Conservation (phyloP, 2,329 filamentous ascomycete genomes). For the Cladosporium phlei region DNA sequence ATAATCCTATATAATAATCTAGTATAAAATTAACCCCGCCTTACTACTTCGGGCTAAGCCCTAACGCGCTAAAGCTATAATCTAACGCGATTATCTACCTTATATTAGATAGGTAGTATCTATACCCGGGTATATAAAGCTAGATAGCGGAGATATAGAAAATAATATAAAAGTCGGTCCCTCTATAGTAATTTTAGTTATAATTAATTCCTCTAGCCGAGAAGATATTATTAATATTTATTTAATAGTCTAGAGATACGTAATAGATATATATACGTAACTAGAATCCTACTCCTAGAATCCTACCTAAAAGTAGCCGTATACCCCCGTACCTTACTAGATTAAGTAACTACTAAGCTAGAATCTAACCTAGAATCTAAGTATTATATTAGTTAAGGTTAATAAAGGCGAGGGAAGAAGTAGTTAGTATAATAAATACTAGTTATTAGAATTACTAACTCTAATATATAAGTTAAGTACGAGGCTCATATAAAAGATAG, state of each 20-base stretch:
- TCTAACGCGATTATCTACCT: not conserved
- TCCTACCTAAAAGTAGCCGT: not conserved
- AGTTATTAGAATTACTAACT: no score
- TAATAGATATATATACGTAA: not conserved
- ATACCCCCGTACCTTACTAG: not conserved
- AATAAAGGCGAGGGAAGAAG: not conserved
- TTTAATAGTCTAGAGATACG: no score
- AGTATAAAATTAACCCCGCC: not conserved
- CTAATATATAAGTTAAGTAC: not conserved
- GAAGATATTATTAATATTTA: no score
- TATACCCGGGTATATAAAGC: no score
- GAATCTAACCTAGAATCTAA: not conserved
- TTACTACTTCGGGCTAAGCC: not conserved
- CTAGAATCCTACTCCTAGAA: not conserved
- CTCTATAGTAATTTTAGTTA: no score
- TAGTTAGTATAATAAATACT: no score
- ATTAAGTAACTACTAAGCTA: not conserved
- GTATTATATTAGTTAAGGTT: not conserved
- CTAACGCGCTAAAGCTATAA: not conserved
- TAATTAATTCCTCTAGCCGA: no score
- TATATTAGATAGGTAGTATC: not conserved
- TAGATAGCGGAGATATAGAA: no score
- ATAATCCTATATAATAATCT: not conserved
- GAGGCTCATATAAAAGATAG: not conserved
- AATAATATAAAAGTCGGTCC: no score